Evolutionary conservation across 2,329 filamentous ascomycete species (phyloP), one percentile per base, ranked within the genome.

Genomic region (Raffaelea deltoideospora): DNA sequence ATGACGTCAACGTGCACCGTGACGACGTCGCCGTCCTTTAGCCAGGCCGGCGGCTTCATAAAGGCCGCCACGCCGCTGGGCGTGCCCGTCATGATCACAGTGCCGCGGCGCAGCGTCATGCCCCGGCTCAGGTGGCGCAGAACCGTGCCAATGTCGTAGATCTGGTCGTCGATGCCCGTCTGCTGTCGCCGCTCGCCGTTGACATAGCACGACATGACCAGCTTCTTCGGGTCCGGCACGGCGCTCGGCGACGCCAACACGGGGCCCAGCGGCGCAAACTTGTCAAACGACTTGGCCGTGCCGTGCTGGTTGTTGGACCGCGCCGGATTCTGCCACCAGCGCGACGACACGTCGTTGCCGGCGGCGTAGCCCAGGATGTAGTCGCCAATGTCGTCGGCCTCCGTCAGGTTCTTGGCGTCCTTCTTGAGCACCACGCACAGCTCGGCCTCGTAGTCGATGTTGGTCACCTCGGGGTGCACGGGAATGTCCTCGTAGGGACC

Each of bases 321-420:
- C 4, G 42, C 46, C 0, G 69, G 65, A 39, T 68, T 59, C 47
- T 72, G 67, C 26, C 57, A 52, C 39, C 67, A 61, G 3, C 67
- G 52, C 0, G 64, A 63, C 2, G 64, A 64, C 15, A 69, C 47
- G 41, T 70, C 67, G 48, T 75, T 74, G 24, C 63, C 64, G 19
- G 62, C 62, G 0, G 69, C 68, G 42, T 72, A 75, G 22, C 69
- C 70, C 2, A 72, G 59, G 3, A 75, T 55, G 45, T 70, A 67
- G 19, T 63, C 55, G 5, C 63, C 43, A 5, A 65, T 65, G 21
- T 69, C 57, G 1, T 53, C 54, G 34, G 65, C 61, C 8, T 57
- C 51, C 4, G 53, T 43, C 3, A 69, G 58, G 36, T 69, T 60
- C 44, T 66, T 67, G 36, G 56, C 59, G 23, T 60, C 55, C 27